Evolutionary conservation across 805 yeast genomes (phyloP).

Genomic region (Saccharomycopsis schoenii): DNA sequence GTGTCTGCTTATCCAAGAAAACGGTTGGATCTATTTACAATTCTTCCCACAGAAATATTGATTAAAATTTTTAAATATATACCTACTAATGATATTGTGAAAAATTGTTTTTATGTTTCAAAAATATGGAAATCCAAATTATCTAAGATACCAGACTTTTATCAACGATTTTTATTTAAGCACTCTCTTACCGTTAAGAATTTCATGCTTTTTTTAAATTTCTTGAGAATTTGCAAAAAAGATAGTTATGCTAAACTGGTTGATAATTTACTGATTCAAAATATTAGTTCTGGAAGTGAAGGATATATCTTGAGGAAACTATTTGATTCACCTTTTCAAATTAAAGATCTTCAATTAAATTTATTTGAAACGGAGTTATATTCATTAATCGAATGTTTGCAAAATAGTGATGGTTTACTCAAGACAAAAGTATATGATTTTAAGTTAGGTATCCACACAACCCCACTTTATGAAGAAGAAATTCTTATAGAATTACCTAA

Average conservation of each 20-base stretch:
- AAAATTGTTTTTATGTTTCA: conserved; percentile 4
- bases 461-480: conserved; percentile 13
- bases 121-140: conserved; percentile 8
- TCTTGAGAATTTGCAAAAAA: background rate
- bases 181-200: conserved; percentile 1
- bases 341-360: conserved; percentile 1
- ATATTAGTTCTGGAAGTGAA: conserved; percentile 2
- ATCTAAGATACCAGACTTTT: conserved; percentile 8
- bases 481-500: conserved; percentile 5
- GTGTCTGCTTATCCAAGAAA: background rate
- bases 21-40: conserved; percentile 1
- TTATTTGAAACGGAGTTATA: conserved; percentile 12
- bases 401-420: background rate
- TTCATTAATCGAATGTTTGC: conserved; percentile 8
- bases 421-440: background rate
- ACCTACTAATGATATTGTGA: conserved; percentile 2
- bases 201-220: conserved; percentile 4
- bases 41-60: conserved; percentile 9
- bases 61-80: conserved; percentile 6
- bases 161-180: background rate
- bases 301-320: conserved; percentile 5
- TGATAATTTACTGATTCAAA: background rate
- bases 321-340: background rate
- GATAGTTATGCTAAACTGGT: background rate
- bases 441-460: conserved; percentile 5